Evolutionary conservation across 2,329 filamentous ascomycete genomes (phyloP), one percentile per base, ranked within the genome.

Genomic region (Orbilia brochopaga): DNA sequence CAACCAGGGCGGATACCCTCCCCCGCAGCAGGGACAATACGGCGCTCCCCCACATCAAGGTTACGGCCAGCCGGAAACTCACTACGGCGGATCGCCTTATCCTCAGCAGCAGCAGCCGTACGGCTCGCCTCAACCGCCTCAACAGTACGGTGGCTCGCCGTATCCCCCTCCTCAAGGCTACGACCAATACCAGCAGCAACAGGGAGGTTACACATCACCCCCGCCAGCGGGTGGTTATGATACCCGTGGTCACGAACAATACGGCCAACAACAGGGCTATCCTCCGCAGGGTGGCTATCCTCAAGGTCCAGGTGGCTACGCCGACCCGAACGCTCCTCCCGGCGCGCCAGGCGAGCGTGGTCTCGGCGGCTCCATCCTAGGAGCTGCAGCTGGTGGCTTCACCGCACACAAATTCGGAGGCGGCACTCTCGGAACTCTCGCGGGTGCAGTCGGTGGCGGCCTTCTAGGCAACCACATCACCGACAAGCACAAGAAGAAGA

Each of bases 401-500:
- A 80, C 84, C 0, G 84, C 83, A 0, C 82, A 85, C 78, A 82
- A 84, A 74, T 78, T 84, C 19, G 85, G 84, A 11, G 83, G 83
- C 27, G 84, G 85, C 17, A 73, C 82, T 37, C 76, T 86, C 24
- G 82, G 83, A 21, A 84, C 83, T 1, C 76, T 85, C 1, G 83
- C 81, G 6, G 84, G 83, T 10, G 80, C 82, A 0, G 80, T 83
- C 0, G 82, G 81, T 15, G 85, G 85, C 35, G 84, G 84, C 0
- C 80, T 86, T n/a, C 83, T 82, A 2, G 85, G 85, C 0, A 85
- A 85, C 69, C 75, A 83, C 40, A 70, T 85, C 5, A 83, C 83
- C 78, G 77, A 83, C 76, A 81, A 82, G 58, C 32, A 75, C 17
- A 75, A 74, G 66, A 74, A 75, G 32, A 66, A 75, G 19, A 75